Evolutionary conservation across 805 yeast species (phyloP).

Genomic region (Clavispora phyllophila): DNA sequence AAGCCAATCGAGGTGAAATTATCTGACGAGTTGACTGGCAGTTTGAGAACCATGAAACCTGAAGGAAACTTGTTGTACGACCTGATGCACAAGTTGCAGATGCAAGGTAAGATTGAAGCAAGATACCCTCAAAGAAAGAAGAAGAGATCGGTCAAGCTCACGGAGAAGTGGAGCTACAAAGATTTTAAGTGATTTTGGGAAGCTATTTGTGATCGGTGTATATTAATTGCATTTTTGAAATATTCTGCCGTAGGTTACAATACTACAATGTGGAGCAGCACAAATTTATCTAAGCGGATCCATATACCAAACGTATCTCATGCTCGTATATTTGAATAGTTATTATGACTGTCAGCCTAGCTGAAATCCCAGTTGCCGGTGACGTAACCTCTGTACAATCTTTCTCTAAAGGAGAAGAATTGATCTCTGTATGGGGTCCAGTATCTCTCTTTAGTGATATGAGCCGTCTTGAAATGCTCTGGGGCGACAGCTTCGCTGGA

Average conservation of each 20-base stretch:
- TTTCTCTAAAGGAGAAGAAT: slow-evolving; percentile 42
- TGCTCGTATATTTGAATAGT: neutral
- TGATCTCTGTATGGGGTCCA: slow-evolving; percentile 45
- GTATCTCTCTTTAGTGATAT: slow-evolving; percentile 32
- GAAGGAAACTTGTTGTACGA: slow-evolving; percentile 87
- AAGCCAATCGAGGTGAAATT: slow-evolving; percentile 69
- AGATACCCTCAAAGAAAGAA: slow-evolving; percentile 65
- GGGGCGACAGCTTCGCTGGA: slow-evolving; percentile 64
- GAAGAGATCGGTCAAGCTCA: slow-evolving; percentile 65
- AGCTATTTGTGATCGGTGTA: slow-evolving; percentile 1
- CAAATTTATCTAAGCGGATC: neutral
- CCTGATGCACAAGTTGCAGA: slow-evolving; percentile 75
- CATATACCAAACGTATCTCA: neutral
- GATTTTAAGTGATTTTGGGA: slow-evolving; percentile 58
- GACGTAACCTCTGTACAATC: slow-evolving; percentile 43
- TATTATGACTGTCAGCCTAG: slow-evolving; percentile 5
- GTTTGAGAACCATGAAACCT: slow-evolving; percentile 77
- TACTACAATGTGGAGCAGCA: neutral
- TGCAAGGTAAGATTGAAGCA: slow-evolving; percentile 81
- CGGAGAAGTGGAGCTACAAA: slow-evolving; percentile 92
- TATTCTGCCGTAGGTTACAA: neutral
- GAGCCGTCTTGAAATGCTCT: slow-evolving; percentile 69
- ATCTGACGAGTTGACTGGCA: slow-evolving; percentile 81
- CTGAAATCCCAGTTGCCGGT: slow-evolving; percentile 42
- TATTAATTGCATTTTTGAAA: neutral